A percentile compares a stretch with the other conserved stretches of the same genome.
Evolutionary conservation across 176 grass and related monocot genomes (phyloP).

Genomic region (Oryza officinalis): DNA sequence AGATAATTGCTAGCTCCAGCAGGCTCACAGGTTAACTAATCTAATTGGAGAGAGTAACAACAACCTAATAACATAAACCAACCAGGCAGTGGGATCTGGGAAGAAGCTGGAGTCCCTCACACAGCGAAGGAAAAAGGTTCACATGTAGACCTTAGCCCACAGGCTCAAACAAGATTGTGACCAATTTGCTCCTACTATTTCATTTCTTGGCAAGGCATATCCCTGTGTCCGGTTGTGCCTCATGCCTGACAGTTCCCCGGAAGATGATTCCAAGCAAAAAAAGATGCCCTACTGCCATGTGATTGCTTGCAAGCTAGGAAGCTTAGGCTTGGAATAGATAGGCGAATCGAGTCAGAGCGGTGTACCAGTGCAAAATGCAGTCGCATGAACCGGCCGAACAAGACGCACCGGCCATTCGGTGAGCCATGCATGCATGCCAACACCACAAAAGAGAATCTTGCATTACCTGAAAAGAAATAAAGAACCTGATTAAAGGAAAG

Average conservation of each 20-base stretch:
- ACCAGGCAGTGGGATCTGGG: slow-evolving; percentile 1
- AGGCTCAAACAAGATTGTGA: background rate
- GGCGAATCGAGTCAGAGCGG: background rate
- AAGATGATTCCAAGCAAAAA: slow-evolving; percentile 2
- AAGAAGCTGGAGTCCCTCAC: slow-evolving; percentile 3
- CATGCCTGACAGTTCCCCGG: background rate
- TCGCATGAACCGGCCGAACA: slow-evolving; percentile 10
- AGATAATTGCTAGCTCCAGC: slow-evolving; percentile 25
- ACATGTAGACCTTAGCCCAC: slow-evolving; percentile 34
- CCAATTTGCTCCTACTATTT: background rate
- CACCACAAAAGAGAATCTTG: background rate
- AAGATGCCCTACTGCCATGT: slow-evolving; percentile 44
- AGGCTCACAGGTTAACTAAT: background rate
- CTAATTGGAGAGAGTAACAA: background rate
- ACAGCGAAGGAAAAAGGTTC: background rate
- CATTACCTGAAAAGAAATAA: background rate
- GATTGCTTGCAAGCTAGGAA: slow-evolving; percentile 18
- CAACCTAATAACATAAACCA: background rate
- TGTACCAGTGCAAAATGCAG: slow-evolving; percentile 1
- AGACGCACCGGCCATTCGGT: slow-evolving; percentile 33
- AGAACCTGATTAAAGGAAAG: background rate
- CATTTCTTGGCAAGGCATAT: slow-evolving; percentile 15
- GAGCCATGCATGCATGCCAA: background rate
- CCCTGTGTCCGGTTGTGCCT: slow-evolving; percentile 39
- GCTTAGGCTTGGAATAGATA: background rate